Evolutionary conservation across 257 asterid genomes (phyloP).

Genomic region (Forsythia viridissima): DNA sequence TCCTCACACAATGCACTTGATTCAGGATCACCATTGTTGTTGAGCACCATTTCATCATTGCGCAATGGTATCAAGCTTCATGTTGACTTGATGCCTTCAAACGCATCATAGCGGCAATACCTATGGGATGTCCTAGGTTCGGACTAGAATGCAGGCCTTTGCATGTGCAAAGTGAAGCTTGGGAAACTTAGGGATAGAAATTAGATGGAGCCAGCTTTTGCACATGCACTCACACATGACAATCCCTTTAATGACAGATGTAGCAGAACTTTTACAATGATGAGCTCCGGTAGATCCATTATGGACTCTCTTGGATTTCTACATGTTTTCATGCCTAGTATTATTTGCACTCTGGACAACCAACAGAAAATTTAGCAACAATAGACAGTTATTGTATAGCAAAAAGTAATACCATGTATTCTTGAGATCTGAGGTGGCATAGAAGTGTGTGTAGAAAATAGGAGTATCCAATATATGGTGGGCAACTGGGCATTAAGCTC

Average conservation of each 20-base stretch:
- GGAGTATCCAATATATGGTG: background rate
- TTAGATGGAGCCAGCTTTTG: background rate
- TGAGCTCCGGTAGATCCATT: background rate
- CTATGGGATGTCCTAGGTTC: background rate
- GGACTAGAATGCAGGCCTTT: background rate
- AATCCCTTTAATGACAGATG: background rate
- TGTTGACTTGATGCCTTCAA: too few relatives aligned
- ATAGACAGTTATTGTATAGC: background rate
- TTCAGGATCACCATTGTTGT: too few relatives aligned
- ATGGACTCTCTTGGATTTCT: background rate
- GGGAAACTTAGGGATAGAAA: background rate
- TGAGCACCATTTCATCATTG: background rate
- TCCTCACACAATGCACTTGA: too few relatives aligned
- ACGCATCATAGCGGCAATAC: too few relatives aligned
- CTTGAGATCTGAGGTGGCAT: background rate
- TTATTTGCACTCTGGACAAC: background rate
- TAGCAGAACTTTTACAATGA: background rate
- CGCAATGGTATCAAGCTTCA: background rate
- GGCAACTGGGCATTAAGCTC: too few relatives aligned
- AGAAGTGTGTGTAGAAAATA: too few relatives aligned
- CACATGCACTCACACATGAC: conserved; percentile 1
- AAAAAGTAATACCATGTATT: background rate
- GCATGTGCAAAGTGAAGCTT: conserved; percentile 5
- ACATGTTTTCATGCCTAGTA: background rate
- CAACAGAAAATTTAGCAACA: background rate